phyloP scores from a whole-genome alignment of 148 eudicot genomes.

The Tetragonia tetragonoides region DNA sequence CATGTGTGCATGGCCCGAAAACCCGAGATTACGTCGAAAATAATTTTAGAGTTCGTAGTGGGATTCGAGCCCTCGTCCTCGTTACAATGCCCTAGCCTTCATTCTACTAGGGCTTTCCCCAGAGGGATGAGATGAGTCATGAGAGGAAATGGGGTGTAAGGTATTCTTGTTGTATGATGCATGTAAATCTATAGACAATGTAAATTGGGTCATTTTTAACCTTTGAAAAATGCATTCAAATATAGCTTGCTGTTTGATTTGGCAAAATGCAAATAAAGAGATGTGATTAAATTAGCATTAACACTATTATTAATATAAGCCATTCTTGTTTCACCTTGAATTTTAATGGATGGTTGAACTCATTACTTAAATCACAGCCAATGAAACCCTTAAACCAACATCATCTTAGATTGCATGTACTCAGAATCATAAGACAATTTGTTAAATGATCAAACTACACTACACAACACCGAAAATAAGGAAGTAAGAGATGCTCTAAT shows the following conservation, averaged over 20 bases:
- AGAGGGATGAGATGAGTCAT: not conserved
- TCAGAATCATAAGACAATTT: no score
- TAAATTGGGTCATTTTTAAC: not conserved
- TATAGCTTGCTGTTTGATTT: not conserved
- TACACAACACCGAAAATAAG: no score
- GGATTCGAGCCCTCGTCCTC: not conserved
- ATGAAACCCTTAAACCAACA: no score
- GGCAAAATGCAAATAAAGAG: not conserved
- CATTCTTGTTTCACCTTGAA: no score
- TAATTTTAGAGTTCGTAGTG: not conserved
- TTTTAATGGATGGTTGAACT: no score
- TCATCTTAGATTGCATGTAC: no score
- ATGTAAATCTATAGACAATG: not conserved
- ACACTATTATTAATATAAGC: no score
- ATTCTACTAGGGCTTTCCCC: not conserved
- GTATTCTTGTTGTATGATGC: not conserved
- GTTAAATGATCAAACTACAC: no score
- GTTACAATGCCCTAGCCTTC: not conserved
- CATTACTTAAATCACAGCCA: no score
- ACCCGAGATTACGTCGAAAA: not conserved
- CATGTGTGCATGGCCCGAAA: conserved; percentile 22
- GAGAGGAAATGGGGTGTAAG: not conserved
- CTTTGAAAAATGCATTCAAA: no score
- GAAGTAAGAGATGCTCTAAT: no score
- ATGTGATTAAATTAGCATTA: no score